phyloP scores from a whole-genome alignment of 495 filamentous ascomycete genomes.

The Xylaria flabelliformis region DNA sequence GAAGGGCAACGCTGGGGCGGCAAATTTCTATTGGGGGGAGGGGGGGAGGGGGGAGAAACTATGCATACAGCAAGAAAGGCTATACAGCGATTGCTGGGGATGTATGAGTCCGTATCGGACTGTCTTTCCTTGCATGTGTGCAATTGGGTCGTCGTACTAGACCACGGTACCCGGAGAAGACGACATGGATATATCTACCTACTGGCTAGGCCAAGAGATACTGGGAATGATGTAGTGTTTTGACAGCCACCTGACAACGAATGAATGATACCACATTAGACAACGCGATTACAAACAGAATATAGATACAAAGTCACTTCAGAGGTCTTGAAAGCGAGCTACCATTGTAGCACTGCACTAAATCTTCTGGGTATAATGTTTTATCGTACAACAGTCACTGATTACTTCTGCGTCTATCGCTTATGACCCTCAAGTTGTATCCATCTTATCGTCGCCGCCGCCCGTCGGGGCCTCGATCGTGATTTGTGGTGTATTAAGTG shows the following conservation, averaged over 20 bases:
- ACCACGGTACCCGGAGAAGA: background rate
- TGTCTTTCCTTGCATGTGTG: background rate
- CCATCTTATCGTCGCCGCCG: conserved; percentile 67
- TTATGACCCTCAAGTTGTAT: conserved; percentile 56
- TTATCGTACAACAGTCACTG: conserved; percentile 17
- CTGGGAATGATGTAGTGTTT: background rate
- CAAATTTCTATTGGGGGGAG: background rate
- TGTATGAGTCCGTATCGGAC: background rate
- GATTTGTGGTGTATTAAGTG: conserved; percentile 51
- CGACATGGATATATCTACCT: background rate
- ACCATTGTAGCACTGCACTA: conserved; percentile 6
- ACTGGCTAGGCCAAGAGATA: background rate
- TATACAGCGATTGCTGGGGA: background rate
- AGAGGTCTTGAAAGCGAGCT: background rate
- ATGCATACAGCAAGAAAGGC: too few relatives aligned
- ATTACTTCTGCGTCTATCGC: background rate
- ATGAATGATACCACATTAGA: conserved; percentile 22
- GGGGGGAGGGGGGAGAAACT: background rate
- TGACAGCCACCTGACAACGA: background rate
- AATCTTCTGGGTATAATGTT: conserved; percentile 22
- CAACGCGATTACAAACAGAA: conserved; percentile 9
- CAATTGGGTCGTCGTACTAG: background rate
- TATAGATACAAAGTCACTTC: conserved; percentile 13
- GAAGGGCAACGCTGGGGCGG: background rate
- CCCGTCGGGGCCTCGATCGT: conserved; percentile 56